Evolutionary conservation across 176 grass and related monocot genomes (phyloP), one percentile per base, ranked within the genome.

Genomic region (Tuctoria greenei): DNA sequence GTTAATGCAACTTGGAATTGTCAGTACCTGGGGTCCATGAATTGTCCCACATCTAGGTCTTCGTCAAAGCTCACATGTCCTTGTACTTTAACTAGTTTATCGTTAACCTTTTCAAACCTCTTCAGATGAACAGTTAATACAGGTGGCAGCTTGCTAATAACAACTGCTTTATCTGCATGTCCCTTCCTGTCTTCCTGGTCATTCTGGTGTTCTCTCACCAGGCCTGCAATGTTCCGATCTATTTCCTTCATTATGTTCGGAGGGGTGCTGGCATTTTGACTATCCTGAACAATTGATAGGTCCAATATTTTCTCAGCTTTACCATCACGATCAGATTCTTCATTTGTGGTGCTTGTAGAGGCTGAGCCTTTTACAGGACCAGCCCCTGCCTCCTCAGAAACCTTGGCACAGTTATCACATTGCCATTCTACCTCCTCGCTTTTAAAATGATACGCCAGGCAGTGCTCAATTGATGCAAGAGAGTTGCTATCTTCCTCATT

Each of bases 11-110:
- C 25, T 16, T 43, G 47, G 41, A 85, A 52, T 1, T 31, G 26
- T 35, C 71, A 20, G 36, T 97, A 97, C 94, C 94, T 97, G 34
- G 50, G 41, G 39, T 89, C 81, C 64, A 93, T 62, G 67, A 80
- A 97, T 23, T 27, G 82, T 64, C 50, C 86, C 27, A 93, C 43
- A 69, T 93, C 84, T 72, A 97, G 84, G 27, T 61, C 76, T 76
- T 97, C 88, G 16, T 89, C 66, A 69, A 88, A 97, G 38, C 72
- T 87, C 42, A 93, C 84, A 78, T 76, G 78, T 4, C 72, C 88
- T 51, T n/a, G 72, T 36, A 83, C 27, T 79, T 97, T 93, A 76
- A 64, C 74, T 59, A 63, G 67, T 63, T 25, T 50, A 49, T 87
- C 59, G 27, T 27, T 28, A 35, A 36, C 9, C 16, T 20, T 51